phyloP scores from a whole-genome alignment of 352 stramenopile genomes.

The Pythium dissotocum region DNA sequence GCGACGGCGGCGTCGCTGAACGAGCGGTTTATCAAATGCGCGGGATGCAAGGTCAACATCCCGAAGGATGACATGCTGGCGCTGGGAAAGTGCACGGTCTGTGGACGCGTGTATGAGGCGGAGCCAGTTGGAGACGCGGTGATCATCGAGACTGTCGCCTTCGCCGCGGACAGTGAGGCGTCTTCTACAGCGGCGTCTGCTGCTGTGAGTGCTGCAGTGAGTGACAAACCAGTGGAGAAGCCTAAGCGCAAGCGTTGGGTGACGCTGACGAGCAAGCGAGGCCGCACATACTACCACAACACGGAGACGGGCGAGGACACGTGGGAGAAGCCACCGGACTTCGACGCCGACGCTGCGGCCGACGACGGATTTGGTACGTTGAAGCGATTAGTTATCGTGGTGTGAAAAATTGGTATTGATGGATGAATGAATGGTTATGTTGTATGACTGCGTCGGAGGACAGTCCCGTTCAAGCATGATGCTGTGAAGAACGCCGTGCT shows the following conservation, averaged over 20 bases:
- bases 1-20: constrained; percentile 59
- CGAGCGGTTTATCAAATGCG: constrained; percentile 81
- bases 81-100: constrained; percentile 64
- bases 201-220: background rate
- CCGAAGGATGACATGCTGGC: constrained; percentile 76
- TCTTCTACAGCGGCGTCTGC: background rate
- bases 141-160: constrained; percentile 45
- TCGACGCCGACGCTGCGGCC: constrained; percentile 60
- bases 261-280: constrained; percentile 60
- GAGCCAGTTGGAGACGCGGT: constrained; percentile 29
- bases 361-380: constrained; percentile 53
- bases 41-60: constrained; percentile 71
- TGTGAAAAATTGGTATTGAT: too few species aligned
- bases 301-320: constrained; percentile 78
- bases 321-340: constrained; percentile 68
- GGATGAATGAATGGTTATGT: too few species aligned
- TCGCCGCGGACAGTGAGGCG: constrained; percentile 16
- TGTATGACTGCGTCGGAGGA: background rate
- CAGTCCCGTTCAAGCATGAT: constrained; percentile 85
- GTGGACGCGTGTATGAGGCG: constrained; percentile 42
- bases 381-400: background rate
- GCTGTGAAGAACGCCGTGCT: constrained; percentile 79
- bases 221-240: constrained; percentile 1
- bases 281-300: constrained; percentile 84
- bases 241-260: constrained; percentile 58